phyloP scores from a whole-genome alignment of 306 rosid species.

The Dryas drummondii region DNA sequence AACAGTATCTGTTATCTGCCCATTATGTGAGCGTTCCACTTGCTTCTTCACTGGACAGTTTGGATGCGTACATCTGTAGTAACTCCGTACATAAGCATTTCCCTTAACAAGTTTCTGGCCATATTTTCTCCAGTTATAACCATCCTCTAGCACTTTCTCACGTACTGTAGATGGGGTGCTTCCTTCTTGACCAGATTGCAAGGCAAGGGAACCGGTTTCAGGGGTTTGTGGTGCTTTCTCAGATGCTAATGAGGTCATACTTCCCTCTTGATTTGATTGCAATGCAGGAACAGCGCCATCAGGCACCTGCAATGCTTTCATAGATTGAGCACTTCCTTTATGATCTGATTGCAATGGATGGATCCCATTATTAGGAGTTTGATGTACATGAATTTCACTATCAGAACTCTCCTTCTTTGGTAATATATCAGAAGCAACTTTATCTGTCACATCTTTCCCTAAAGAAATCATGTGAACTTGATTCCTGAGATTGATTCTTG shows the following conservation, averaged over 20 bases:
- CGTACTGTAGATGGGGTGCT: conserved; percentile 50
- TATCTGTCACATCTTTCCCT: conserved; percentile 46
- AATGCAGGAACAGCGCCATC: conserved; percentile 34
- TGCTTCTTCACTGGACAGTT: conserved; percentile 79
- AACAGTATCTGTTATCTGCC: conserved; percentile 57
- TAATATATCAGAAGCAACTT: conserved; percentile 47
- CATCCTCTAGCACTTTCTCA: conserved; percentile 71
- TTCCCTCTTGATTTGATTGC: conserved; percentile 51
- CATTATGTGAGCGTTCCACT: conserved; percentile 58
- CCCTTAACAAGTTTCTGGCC: conserved; percentile 89
- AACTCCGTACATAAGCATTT: conserved; percentile 72
- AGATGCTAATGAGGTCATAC: conserved; percentile 28
- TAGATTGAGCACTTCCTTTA: conserved; percentile 25
- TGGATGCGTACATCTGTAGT: conserved; percentile 80
- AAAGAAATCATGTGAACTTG: conserved; percentile 65
- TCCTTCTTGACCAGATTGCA: conserved; percentile 44
- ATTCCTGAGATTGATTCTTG: conserved; percentile 23
- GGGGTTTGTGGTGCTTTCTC: conserved; percentile 47
- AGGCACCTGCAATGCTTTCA: conserved; percentile 33
- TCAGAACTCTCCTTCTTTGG: conserved; percentile 40
- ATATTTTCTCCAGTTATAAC: conserved; percentile 92
- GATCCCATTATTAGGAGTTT: conserved; percentile 30
- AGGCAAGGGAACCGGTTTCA: conserved; percentile 19
- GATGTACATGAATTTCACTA: conserved; percentile 34
- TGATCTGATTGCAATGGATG: conserved; percentile 33